Conservation (phyloP, 768 basidiomycete species). For the Pulveroboletus ravenelii region DNA sequence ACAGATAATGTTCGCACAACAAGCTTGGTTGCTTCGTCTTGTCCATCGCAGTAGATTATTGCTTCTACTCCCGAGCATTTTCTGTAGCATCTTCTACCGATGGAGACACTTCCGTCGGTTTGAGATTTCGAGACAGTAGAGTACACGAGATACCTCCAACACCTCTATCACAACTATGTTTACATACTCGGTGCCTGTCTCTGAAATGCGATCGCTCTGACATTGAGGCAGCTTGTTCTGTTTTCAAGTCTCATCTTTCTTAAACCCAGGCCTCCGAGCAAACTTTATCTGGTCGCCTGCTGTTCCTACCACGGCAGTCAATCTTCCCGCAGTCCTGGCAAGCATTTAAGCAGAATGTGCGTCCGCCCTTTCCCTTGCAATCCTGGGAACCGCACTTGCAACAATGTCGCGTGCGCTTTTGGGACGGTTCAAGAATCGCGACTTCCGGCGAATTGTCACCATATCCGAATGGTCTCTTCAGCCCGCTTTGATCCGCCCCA, state of each 20-base stretch:
- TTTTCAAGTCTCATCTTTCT: background rate
- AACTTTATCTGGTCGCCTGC: constrained; percentile 68
- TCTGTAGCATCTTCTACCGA: background rate
- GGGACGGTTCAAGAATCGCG: constrained; percentile 34
- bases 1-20: background rate
- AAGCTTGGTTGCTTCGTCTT: background rate
- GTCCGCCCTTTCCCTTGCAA: constrained; percentile 80
- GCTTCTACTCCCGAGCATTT: too few relatives aligned
- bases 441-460: constrained; percentile 24
- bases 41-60: background rate
- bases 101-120: background rate
- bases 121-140: background rate
- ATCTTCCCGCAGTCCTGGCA: constrained; percentile 83
- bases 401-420: constrained; percentile 72
- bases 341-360: constrained; percentile 64
- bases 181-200: constrained; percentile 9
- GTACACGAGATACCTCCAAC: constrained; percentile 3
- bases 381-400: constrained; percentile 79
- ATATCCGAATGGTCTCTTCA: constrained; percentile 28
- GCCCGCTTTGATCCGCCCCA: constrained; percentile 22
- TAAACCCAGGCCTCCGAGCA: constrained; percentile 56
- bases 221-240: background rate
- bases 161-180: background rate
- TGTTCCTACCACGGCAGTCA: constrained; percentile 74
- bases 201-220: background rate